A percentile compares a stretch with the other conserved stretches of the same genome.
phyloP scores from a whole-genome alignment of 805 yeast genomes.

The Yamadazyma laniorum region DNA sequence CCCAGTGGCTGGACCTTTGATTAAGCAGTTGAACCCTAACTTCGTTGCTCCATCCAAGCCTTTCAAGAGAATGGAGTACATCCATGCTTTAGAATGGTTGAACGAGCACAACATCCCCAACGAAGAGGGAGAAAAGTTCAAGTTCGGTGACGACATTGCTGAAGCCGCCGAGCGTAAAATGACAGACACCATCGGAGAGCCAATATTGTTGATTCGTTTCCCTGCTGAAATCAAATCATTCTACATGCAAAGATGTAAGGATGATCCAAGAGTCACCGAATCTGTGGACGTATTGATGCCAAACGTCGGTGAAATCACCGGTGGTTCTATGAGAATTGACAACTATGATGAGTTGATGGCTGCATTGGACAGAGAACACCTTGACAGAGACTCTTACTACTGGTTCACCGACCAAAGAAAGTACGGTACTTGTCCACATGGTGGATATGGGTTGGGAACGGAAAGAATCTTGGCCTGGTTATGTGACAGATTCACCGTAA shows the following conservation, averaged over 20 bases:
- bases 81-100: conserved; percentile 92
- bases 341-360: conserved; percentile 78
- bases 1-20: conserved; percentile 87
- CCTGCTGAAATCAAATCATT: conserved; percentile 97
- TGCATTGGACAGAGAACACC: conserved; percentile 91
- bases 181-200: conserved; percentile 93
- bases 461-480: conserved; percentile 98
- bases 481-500: conserved; percentile 95
- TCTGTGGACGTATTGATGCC: conserved; percentile 99
- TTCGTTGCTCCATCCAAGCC: conserved; percentile 82
- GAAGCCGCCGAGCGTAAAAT: conserved; percentile 99
- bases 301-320: conserved; percentile 97
- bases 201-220: conserved; percentile 89
- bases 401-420: conserved; percentile 96
- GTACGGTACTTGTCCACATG: conserved; percentile 98
- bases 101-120: conserved; percentile 91
- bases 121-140: conserved; percentile 91
- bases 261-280: conserved; percentile 94
- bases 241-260: conserved; percentile 92
- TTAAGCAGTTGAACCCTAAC: conserved; percentile 88
- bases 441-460: conserved; percentile 98
- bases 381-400: conserved; percentile 80
- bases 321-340: conserved; percentile 98
- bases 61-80: conserved; percentile 87
- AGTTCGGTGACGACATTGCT: conserved; percentile 98